Evolutionary conservation across 768 basidiomycete species (phyloP).

Genomic region (Leccinum incarnatum): DNA sequence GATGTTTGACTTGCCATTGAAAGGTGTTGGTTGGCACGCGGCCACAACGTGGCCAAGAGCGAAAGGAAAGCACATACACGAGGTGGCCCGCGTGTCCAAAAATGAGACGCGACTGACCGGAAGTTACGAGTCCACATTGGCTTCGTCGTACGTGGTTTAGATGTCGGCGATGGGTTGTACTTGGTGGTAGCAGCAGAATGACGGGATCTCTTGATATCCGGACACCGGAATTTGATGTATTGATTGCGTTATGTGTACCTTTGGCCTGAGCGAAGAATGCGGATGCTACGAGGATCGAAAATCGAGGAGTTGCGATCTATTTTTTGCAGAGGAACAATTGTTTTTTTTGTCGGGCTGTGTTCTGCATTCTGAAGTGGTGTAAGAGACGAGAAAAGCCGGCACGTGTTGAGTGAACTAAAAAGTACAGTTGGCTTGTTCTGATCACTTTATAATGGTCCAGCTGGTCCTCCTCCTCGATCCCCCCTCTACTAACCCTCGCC

Average conservation of each 20-base stretch:
- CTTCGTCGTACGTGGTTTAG: background rate
- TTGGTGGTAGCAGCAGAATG: background rate
- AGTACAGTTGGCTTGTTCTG: conserved; percentile 26
- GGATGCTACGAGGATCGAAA: background rate
- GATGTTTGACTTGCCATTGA: conserved; percentile 16
- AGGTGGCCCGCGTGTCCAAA: background rate
- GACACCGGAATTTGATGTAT: background rate
- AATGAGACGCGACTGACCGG: background rate
- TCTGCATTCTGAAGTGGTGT: background rate
- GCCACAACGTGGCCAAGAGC: background rate
- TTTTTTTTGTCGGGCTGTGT: background rate
- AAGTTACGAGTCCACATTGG: background rate
- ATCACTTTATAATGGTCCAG: conserved; percentile 29
- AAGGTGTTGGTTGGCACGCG: background rate
- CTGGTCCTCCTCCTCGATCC: conserved; percentile 4
- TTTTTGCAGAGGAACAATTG: background rate
- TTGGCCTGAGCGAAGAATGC: conserved; percentile 2
- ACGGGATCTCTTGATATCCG: background rate
- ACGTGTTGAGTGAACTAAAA: conserved; percentile 27
- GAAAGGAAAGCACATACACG: background rate
- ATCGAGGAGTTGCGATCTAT: background rate
- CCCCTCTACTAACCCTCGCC: background rate
- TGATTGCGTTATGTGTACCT: background rate
- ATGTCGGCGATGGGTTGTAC: background rate
- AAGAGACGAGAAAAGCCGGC: conserved; percentile 1